These are phyloP conservation scores for Adansonia digitata DNA, from an alignment of 345 rosid species.

Conservation along the genomic window DNA sequence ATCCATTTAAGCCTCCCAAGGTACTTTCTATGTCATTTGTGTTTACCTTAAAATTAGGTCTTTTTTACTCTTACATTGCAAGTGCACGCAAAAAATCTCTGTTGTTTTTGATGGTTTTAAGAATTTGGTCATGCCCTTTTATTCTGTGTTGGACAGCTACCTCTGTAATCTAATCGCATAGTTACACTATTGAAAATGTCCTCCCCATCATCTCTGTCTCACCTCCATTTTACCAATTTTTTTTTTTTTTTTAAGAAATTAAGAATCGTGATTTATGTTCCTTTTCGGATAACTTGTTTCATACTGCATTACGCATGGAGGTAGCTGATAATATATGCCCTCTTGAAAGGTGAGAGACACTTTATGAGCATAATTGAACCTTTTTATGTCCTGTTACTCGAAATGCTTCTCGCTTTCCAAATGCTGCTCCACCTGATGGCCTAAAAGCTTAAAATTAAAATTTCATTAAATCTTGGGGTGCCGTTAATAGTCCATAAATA, in stretches of 20 bases:
- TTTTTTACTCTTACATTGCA: neutral
- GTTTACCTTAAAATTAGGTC: neutral
- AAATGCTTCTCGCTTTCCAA: neutral
- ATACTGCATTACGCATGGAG: neutral
- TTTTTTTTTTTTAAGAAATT: neutral
- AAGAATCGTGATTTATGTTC: neutral
- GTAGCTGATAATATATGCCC: neutral
- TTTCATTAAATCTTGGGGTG: neutral
- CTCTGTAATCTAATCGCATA: neutral
- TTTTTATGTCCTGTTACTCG: neutral
- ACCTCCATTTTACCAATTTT: neutral
- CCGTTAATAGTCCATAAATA: neutral
- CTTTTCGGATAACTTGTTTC: neutral
- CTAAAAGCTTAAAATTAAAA: neutral
- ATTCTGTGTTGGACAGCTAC: neutral
- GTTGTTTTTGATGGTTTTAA: neutral
- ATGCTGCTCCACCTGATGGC: neutral
- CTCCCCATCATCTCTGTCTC: neutral
- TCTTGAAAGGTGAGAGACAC: neutral
- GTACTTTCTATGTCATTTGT: conserved; percentile 14
- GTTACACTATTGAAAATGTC: no score
- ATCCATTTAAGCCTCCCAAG: conserved; percentile 85
- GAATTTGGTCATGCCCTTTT: neutral
- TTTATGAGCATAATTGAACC: neutral
- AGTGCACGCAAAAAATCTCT: neutral